These are phyloP conservation scores for Penicillium arizonense DNA, from an alignment of 495 filamentous ascomycete genomes.

Conservation along the genomic window DNA sequence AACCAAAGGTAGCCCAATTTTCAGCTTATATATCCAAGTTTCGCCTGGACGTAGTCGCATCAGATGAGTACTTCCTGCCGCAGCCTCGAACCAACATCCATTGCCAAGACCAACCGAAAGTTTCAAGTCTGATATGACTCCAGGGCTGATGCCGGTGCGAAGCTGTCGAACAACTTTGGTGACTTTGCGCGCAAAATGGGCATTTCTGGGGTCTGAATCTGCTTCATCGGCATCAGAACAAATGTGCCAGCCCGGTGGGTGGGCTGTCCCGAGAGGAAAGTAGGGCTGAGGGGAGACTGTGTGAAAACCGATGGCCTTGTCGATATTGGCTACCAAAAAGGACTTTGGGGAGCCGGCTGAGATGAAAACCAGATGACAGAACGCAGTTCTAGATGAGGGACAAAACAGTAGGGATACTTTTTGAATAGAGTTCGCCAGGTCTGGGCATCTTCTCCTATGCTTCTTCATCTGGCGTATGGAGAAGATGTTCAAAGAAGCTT, in stretches of 20 bases:
- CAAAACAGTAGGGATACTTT: slow-evolving; percentile 14
- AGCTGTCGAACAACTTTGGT: slow-evolving; percentile 20
- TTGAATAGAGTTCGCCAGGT: slow-evolving; percentile 11
- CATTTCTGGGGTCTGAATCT: slow-evolving; percentile 1
- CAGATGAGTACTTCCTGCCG: slow-evolving; percentile 4
- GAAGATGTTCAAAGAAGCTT: slow-evolving; percentile 11
- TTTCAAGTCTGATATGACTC: slow-evolving; percentile 15
- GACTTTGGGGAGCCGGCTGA: slow-evolving; percentile 10
- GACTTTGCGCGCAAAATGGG: slow-evolving; percentile 18
- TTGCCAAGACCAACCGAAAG: slow-evolving; percentile 7
- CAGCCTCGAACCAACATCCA: slow-evolving; percentile 16
- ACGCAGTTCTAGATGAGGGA: slow-evolving; percentile 11
- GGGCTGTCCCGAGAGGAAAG: slow-evolving; percentile 9
- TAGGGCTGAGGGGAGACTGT: slow-evolving; percentile 19
- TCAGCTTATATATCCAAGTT: slow-evolving; percentile 20
- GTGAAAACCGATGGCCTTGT: slow-evolving; percentile 24
- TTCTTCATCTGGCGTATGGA: slow-evolving; percentile 4
- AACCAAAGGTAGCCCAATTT: slow-evolving; percentile 13
- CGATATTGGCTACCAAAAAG: slow-evolving; percentile 13
- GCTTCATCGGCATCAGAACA: slow-evolving; percentile 9
- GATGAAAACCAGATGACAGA: slow-evolving; percentile 24
- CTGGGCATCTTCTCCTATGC: background rate
- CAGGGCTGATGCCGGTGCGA: slow-evolving; percentile 23
- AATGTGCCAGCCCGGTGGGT: slow-evolving; percentile 24
- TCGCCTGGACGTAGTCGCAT: slow-evolving; percentile 22